Evolutionary conservation across 1,139 yeast genomes (phyloP).

Genomic region (Yamadazyma diospyri): DNA sequence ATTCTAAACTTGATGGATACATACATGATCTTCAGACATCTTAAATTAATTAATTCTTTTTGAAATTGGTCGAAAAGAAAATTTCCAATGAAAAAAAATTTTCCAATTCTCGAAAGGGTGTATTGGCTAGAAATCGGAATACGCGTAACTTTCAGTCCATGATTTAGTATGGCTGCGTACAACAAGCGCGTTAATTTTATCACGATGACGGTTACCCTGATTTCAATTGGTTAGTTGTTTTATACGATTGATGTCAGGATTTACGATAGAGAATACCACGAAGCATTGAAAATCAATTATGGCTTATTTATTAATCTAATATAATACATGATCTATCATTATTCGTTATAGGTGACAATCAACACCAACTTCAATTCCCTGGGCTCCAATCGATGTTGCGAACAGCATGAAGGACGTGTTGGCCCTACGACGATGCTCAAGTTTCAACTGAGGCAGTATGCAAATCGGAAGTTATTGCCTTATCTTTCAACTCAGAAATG

Average conservation of each 20-base stretch:
- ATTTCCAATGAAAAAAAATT: conserved; percentile 3
- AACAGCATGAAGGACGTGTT: too few relatives aligned
- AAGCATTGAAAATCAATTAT: too few relatives aligned
- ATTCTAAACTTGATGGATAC: conserved; percentile 1
- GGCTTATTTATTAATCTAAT: conserved; percentile 3
- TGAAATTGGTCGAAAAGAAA: conserved; percentile 8
- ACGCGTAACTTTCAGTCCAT: conserved; percentile 7
- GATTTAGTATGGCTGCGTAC: too few relatives aligned
- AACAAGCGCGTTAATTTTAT: conserved; percentile 11
- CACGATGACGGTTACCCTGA: conserved; percentile 14
- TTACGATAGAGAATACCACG: too few relatives aligned
- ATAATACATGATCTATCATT: conserved; percentile 6
- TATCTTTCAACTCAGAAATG: conserved; percentile 23
- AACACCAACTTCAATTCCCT: too few relatives aligned
- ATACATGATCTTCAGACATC: conserved; percentile 11
- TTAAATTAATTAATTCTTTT: conserved; percentile 7
- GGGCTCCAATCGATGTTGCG: too few relatives aligned
- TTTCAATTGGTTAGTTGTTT: conserved; percentile 10
- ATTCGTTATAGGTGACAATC: conserved; percentile 4
- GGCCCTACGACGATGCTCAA: too few relatives aligned
- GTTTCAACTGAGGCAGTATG: conserved; percentile 3
- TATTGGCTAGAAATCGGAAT: background rate
- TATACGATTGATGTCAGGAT: background rate
- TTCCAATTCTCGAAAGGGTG: conserved; percentile 2
- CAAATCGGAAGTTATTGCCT: conserved; percentile 1